These are phyloP conservation scores for Serendipita sp. DNA, from an alignment of 768 basidiomycete genomes.

Conservation along the genomic window DNA sequence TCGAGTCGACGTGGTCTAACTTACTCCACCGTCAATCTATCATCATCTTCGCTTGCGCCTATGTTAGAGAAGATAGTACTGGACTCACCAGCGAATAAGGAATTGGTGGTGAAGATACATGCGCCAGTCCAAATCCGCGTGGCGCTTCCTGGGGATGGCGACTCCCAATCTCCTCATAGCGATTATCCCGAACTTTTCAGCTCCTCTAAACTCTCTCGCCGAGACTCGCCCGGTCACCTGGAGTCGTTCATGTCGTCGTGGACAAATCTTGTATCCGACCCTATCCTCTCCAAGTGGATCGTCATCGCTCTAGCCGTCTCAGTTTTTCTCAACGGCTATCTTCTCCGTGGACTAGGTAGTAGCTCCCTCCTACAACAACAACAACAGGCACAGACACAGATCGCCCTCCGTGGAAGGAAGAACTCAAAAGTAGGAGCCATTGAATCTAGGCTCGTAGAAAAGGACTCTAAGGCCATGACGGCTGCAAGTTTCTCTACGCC, in stretches of 20 bases:
- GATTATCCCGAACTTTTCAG: constrained; percentile 1
- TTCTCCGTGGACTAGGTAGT: constrained; percentile 48
- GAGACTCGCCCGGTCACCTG: constrained; percentile 28
- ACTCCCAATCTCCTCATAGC: constrained; percentile 9
- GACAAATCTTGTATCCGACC: constrained; percentile 86
- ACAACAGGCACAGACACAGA: neutral
- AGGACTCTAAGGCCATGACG: neutral
- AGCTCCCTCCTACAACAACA: constrained; percentile 4
- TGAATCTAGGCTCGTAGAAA: neutral
- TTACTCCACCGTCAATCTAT: constrained; percentile 19
- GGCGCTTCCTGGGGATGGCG: constrained; percentile 7
- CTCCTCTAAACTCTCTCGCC: neutral
- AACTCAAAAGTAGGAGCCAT: too few relatives aligned
- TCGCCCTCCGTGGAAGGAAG: neutral
- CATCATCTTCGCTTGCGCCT: constrained; percentile 14
- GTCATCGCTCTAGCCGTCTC: constrained; percentile 72
- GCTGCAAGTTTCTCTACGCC: neutral
- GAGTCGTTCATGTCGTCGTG: constrained; percentile 82
- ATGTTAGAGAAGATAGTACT: constrained; percentile 17
- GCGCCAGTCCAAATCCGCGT: constrained; percentile 16
- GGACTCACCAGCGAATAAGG: neutral
- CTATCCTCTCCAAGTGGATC: constrained; percentile 88
- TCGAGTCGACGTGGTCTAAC: constrained; percentile 10
- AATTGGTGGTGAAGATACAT: constrained; percentile 2
- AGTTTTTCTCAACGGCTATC: constrained; percentile 80